These are phyloP conservation scores for Alternaria hordeiaustralica DNA, from an alignment of 2,329 filamentous ascomycete species.

Conservation along the genomic window DNA sequence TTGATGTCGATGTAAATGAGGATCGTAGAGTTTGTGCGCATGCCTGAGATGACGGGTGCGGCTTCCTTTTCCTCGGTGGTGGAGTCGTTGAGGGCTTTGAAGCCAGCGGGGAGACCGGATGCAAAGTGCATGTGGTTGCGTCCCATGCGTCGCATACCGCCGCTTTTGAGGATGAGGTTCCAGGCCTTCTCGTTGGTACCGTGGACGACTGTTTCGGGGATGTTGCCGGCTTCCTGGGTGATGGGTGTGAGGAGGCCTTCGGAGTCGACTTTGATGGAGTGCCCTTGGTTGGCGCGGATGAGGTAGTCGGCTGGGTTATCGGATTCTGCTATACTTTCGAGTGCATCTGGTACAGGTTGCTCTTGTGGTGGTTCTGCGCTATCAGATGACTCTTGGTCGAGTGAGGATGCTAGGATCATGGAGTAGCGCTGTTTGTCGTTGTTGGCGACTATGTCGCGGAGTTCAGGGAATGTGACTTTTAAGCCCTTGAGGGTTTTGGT, in stretches of 20 bases:
- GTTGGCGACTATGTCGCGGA: conserved; percentile 70
- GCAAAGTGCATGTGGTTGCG: conserved; percentile 92
- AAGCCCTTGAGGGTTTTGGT: conserved; percentile 70
- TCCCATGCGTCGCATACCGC: conserved; percentile 80
- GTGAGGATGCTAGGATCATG: conserved; percentile 63
- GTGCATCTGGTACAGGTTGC: conserved; percentile 14
- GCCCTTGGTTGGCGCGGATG: conserved; percentile 95
- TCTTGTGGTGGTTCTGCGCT: conserved; percentile 9
- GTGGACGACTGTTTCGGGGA: conserved; percentile 77
- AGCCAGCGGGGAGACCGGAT: conserved; percentile 67
- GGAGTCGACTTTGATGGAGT: conserved; percentile 79
- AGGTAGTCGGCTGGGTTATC: conserved; percentile 71
- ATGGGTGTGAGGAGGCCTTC: conserved; percentile 74
- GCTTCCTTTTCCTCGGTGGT: conserved; percentile 32
- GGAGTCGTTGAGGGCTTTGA: conserved; percentile 37
- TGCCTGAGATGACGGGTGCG: conserved; percentile 74
- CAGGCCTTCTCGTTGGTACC: conserved; percentile 88
- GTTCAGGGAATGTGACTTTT: conserved; percentile 75
- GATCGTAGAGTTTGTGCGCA: conserved; percentile 68
- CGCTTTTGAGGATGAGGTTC: conserved; percentile 73
- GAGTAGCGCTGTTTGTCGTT: conserved; percentile 94
- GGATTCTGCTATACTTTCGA: conserved; percentile 19
- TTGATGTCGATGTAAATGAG: conserved; percentile 78
- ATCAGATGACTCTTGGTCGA: conserved; percentile 10
- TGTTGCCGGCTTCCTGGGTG: conserved; percentile 57